Percentiles rank a stretch among this genome's conserved stretches.
These are phyloP conservation scores for Begonia peltatifolia DNA, from an alignment of 306 rosid species.

Conservation along the genomic window DNA sequence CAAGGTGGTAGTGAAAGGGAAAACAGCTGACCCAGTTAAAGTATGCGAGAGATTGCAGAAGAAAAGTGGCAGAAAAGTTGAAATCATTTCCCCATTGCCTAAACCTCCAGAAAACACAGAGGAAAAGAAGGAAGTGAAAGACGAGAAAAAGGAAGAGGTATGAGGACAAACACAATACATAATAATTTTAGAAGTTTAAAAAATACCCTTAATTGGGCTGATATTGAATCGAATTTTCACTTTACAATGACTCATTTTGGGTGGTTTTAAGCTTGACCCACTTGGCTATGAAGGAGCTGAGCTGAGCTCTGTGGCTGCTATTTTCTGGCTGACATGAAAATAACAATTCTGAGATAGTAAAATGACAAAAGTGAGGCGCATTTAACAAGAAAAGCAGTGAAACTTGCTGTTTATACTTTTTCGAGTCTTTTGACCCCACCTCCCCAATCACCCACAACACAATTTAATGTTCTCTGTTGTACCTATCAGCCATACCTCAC, in stretches of 20 bases:
- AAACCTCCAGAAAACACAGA: constrained; percentile 44
- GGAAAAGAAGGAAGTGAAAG: constrained; percentile 27
- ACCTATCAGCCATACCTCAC: too few species aligned
- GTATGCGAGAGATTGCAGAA: constrained; percentile 15
- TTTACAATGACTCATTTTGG: too few species aligned
- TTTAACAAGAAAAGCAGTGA: constrained; percentile 26
- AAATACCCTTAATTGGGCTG: too few species aligned
- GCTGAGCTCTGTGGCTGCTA: constrained; percentile 1
- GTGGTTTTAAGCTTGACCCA: too few species aligned
- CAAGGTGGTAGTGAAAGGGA: constrained; percentile 19
- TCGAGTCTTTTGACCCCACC: constrained; percentile 27
- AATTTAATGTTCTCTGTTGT: too few species aligned
- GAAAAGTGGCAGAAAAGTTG: constrained; percentile 18
- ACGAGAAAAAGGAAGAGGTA: constrained; percentile 80
- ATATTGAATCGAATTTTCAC: too few species aligned
- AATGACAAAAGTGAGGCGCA: constrained; percentile 29
- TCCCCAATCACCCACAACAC: background rate
- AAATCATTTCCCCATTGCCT: constrained; percentile 32
- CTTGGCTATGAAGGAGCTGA: too few species aligned
- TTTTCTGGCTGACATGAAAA: constrained; percentile 40
- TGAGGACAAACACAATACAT: too few species aligned
- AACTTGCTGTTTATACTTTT: background rate
- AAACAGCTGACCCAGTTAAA: constrained; percentile 11
- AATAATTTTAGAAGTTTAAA: too few species aligned
- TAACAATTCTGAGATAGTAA: constrained; percentile 36